Percentiles rank a stretch among this genome's conserved stretches.
These are phyloP conservation scores for Coemansia sp. DNA, from an alignment of 192 early-diverging fungal species.

Conservation along the genomic window DNA sequence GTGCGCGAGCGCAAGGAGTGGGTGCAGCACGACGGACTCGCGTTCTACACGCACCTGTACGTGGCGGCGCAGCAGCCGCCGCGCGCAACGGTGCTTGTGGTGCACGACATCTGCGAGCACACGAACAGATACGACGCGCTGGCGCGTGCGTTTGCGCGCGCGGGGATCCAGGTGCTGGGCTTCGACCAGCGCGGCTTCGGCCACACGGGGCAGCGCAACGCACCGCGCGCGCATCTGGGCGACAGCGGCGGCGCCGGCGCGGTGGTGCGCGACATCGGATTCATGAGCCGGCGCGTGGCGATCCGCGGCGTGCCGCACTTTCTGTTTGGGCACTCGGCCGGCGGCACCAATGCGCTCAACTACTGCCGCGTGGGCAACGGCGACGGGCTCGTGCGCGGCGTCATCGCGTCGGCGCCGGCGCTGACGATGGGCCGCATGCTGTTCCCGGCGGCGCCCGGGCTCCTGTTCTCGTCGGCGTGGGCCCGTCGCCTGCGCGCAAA, in stretches of 20 bases:
- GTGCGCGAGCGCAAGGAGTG: constrained; percentile 32
- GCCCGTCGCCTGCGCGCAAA: constrained; percentile 22
- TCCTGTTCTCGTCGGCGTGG: constrained; percentile 11
- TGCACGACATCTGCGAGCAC: constrained; percentile 68
- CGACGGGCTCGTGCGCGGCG: constrained; percentile 26
- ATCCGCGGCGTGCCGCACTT: constrained; percentile 53
- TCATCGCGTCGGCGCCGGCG: constrained; percentile 36
- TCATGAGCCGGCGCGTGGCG: constrained; percentile 28
- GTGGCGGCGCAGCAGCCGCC: constrained; percentile 28
- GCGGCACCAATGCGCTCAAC: constrained; percentile 41
- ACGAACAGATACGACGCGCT: constrained; percentile 57
- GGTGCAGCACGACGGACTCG: constrained; percentile 19
- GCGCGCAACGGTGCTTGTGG: constrained; percentile 49
- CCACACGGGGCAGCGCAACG: constrained; percentile 40
- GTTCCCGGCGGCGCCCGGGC: constrained; percentile 6
- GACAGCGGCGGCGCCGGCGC: constrained; percentile 44
- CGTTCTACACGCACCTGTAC: constrained; percentile 41
- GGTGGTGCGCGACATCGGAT: constrained; percentile 45
- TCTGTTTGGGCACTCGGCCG: constrained; percentile 62
- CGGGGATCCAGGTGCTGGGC: constrained; percentile 56
- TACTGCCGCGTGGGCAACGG: constrained; percentile 18
- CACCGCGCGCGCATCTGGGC: constrained; percentile 31
- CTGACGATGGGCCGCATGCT: constrained; percentile 31
- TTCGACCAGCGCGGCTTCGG: constrained; percentile 68
- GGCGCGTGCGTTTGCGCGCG: constrained; percentile 46